These are phyloP conservation scores for Solanum sparsipilum DNA, from an alignment of 257 asterid species.

Conservation along the genomic window DNA sequence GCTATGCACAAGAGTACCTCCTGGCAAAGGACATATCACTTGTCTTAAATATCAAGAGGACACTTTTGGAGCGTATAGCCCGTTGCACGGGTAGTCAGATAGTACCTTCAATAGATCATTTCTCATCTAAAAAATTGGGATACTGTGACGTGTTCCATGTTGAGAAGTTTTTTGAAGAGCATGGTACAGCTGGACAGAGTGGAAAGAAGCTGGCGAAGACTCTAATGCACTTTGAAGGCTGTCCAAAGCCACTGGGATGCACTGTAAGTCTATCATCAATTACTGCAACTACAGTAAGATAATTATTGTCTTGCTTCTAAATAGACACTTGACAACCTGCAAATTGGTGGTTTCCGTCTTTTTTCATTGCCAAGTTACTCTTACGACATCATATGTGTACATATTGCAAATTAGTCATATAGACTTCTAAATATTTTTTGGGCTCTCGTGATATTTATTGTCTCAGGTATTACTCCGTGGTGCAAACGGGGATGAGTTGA, in stretches of 20 bases:
- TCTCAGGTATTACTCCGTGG: conserved; percentile 85
- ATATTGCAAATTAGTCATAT: not conserved
- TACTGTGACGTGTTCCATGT: conserved; percentile 78
- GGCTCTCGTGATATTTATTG: conserved; percentile 1
- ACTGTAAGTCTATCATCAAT: conserved; percentile 48
- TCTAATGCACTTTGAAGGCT: conserved; percentile 94
- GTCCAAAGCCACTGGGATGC: conserved; percentile 94
- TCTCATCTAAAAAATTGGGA: conserved; percentile 72
- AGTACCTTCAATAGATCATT: conserved; percentile 81
- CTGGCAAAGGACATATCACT: conserved; percentile 83
- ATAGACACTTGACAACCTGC: not conserved
- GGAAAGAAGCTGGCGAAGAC: conserved; percentile 76
- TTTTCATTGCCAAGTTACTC: not conserved
- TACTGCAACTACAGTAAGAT: conserved; percentile 1
- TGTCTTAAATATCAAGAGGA: conserved; percentile 74
- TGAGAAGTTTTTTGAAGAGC: conserved; percentile 64
- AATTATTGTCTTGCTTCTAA: not conserved
- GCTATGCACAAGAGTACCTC: conserved; percentile 94
- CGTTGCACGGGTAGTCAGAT: conserved; percentile 91
- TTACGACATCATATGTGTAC: not conserved
- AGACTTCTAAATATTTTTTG: not conserved
- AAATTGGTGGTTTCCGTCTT: not conserved
- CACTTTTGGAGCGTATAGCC: conserved; percentile 87
- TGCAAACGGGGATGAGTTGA: conserved; percentile 77
- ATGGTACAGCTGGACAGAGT: conserved; percentile 58